Base-by-base conservation (phyloP, 2,329 filamentous ascomycete genomes). In the Beauveria caledonica region DNA sequence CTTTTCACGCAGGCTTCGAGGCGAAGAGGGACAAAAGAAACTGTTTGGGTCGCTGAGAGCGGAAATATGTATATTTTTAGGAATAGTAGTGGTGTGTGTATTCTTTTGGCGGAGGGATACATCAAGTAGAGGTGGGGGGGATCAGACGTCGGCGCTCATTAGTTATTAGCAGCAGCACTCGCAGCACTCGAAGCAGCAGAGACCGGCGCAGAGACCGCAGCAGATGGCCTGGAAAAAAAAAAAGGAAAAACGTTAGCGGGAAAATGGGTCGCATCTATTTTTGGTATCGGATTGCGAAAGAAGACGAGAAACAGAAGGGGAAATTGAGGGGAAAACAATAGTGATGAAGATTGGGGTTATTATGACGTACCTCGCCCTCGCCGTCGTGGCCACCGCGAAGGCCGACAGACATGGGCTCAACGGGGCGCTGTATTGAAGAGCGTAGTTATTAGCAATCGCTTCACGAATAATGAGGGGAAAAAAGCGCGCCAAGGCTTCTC, bases 151-250 rank as follows among this genome's bases (percentile, higher is more conserved):
- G 44, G 36, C n/a, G 46, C 46, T n/a, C 5, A n/a, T n/a, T n/a
- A 27, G 25, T 5, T 39, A 51, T 62, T 66, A 70, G 65, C 64
- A 73, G 65, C 64, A 70, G 67, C 70, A 68, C 23, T 68, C 67
- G 53, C 63, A 62, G 60, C 64, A 75, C 64, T 76, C 72, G 60
- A 74, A 75, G 64, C 74, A 76, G 64, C 71, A 73, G 4, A 75
- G 67, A 23, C 74, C 73, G 6, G 73, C 73, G 60, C 73, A 76
- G 55, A 76, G 67, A 29, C 74, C 74, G 60, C 73, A 76, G 68
- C 73, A 76, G 52, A 76, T 65, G 15, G 73, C 74, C 74, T 76
- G 17, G 8, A 8, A 9, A 29, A 10, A 29, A 29, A 15, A 40
- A 48, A 46, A 11, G 10, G 48, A 11, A 49, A 50, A 1, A n/a